Conservation (phyloP, 73 alveolate genomes). For the Effrenium voratum region DNA sequence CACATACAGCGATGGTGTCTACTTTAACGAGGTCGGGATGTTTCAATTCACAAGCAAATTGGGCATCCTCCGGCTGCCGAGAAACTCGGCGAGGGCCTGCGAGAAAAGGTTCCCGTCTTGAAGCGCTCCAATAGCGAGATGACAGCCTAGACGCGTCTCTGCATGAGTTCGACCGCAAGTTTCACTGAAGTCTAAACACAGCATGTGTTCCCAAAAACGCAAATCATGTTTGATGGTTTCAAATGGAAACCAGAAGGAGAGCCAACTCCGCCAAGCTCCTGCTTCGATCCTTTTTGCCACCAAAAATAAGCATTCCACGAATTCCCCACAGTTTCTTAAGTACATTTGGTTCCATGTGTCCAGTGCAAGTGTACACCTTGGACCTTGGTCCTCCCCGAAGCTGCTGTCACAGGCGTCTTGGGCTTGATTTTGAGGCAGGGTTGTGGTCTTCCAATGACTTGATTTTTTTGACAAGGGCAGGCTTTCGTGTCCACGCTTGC, state of each 20-base stretch:
- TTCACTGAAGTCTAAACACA: neutral
- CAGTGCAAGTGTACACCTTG: no score
- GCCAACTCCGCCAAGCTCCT: neutral
- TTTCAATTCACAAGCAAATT: neutral
- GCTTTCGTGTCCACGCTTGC: no score
- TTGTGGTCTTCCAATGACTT: no score
- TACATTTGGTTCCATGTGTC: no score
- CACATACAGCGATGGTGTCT: constrained; percentile 47
- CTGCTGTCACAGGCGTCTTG: no score
- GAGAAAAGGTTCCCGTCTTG: neutral
- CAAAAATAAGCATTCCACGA: neutral
- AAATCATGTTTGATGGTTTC: no score
- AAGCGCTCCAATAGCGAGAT: neutral
- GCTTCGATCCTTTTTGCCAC: neutral
- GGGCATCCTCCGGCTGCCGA: constrained; percentile 73
- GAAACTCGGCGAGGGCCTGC: constrained; percentile 53
- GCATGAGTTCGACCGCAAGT: neutral
- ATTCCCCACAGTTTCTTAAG: no score
- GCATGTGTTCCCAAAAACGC: neutral
- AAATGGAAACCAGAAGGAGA: neutral
- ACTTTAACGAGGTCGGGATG: constrained; percentile 13
- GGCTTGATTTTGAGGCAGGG: no score
- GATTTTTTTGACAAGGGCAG: no score
- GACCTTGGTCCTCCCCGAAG: no score
- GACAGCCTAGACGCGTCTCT: neutral